Conservation (phyloP, 345 rosid species). For the Aquilaria sinensis region DNA sequence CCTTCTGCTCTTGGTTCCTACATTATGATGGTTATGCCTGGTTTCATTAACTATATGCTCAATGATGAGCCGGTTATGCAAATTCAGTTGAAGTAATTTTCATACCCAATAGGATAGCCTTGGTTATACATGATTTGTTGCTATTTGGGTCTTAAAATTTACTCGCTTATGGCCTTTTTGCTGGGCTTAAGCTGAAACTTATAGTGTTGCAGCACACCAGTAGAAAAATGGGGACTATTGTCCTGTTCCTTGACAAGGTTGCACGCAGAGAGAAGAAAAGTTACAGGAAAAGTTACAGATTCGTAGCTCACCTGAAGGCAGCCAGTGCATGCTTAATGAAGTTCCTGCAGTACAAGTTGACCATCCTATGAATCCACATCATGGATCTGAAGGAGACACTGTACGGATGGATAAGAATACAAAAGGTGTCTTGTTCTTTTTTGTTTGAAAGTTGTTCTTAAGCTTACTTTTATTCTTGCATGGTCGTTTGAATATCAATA, state of each 20-base stretch:
- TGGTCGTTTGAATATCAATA: too few relatives aligned
- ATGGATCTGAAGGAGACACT: slow-evolving; percentile 38
- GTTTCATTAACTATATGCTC: too few relatives aligned
- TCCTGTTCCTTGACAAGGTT: slow-evolving; percentile 42
- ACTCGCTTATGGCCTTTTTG: too few relatives aligned
- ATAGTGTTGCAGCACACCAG: too few relatives aligned
- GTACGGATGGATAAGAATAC: slow-evolving; percentile 32
- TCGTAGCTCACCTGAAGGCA: slow-evolving; percentile 57
- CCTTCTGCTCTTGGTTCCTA: slow-evolving; percentile 3
- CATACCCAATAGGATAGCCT: too few relatives aligned
- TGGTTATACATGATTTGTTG: too few relatives aligned
- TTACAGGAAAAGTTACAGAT: slow-evolving; percentile 65
- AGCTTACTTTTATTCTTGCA: too few relatives aligned
- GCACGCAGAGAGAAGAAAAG: slow-evolving; percentile 72
- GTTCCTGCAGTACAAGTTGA: slow-evolving; percentile 56
- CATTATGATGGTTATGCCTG: not conserved
- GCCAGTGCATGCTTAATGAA: slow-evolving; percentile 50
- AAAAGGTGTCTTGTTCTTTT: slow-evolving; percentile 28
- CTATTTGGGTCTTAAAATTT: too few relatives aligned
- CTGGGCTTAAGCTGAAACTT: too few relatives aligned
- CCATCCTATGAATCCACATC: slow-evolving; percentile 43
- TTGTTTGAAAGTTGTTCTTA: too few relatives aligned
- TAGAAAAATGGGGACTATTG: not conserved
- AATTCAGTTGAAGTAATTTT: too few relatives aligned
- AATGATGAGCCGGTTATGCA: too few relatives aligned